Percentiles rank a stretch among this genome's conserved stretches.
Evolutionary conservation across 257 asterid species (phyloP).

Genomic region (Penstemon eatonii): DNA sequence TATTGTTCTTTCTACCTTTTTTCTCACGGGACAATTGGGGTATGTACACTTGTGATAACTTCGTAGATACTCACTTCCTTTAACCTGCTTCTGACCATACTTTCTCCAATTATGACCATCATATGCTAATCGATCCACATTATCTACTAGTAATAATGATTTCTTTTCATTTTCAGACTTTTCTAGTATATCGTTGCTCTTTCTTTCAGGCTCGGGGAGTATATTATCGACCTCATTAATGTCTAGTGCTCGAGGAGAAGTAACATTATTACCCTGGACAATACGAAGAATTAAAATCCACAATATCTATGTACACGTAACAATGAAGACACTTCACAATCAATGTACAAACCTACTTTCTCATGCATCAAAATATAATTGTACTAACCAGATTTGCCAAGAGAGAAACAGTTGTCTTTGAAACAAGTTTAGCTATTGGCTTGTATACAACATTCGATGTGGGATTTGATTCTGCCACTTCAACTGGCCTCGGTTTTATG

Average conservation of each 20-base stretch:
- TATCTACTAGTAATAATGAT: slow-evolving; percentile 26
- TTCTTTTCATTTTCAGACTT: slow-evolving; percentile 40
- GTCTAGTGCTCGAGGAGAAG: slow-evolving; percentile 32
- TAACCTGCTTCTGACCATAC: slow-evolving; percentile 90
- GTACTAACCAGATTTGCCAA: slow-evolving; percentile 76
- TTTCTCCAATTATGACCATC: slow-evolving; percentile 92
- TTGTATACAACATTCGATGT: slow-evolving; percentile 50
- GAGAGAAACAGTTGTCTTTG: slow-evolving; percentile 55
- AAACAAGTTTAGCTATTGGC: slow-evolving; percentile 74
- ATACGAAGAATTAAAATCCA: slow-evolving; percentile 17
- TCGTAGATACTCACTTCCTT: slow-evolving; percentile 81
- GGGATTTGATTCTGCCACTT: slow-evolving; percentile 29
- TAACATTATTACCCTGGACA: slow-evolving; percentile 36
- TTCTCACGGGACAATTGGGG: slow-evolving; percentile 77
- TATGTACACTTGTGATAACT: slow-evolving; percentile 87
- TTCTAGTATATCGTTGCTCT: slow-evolving; percentile 24
- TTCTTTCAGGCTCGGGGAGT: slow-evolving; percentile 23
- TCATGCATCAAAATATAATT: background rate
- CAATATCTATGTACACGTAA: slow-evolving; percentile 4
- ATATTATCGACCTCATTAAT: slow-evolving; percentile 29
- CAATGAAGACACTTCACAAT: too few species aligned
- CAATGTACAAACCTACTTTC: background rate
- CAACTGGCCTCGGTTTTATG: slow-evolving; percentile 63
- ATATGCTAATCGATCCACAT: slow-evolving; percentile 45
- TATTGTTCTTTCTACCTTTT: slow-evolving; percentile 60